These are phyloP conservation scores for Sarocladiaceae sp. DNA, from an alignment of 2,329 filamentous ascomycete genomes.

Conservation along the genomic window DNA sequence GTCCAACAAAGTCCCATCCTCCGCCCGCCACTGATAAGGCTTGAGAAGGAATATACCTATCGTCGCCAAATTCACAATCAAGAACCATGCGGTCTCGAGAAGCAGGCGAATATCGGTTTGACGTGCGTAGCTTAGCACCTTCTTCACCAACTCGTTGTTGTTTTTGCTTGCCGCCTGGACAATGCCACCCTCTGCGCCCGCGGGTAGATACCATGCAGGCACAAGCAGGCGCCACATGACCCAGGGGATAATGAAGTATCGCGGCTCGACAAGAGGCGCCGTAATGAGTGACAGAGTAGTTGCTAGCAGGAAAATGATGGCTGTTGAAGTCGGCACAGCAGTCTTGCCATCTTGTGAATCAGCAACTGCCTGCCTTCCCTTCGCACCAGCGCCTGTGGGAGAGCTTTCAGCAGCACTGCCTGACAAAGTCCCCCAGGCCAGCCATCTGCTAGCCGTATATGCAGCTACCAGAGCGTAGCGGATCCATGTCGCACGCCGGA, in stretches of 20 bases:
- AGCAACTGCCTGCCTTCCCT: not conserved
- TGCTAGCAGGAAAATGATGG: conserved; percentile 58
- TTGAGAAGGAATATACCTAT: conserved; percentile 67
- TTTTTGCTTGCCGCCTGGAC: not conserved
- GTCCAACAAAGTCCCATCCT: conserved; percentile 48
- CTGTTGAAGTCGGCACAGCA: conserved; percentile 42
- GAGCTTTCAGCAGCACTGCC: conserved; percentile 25
- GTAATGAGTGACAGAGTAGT: conserved; percentile 77
- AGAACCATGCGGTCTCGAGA: conserved; percentile 66
- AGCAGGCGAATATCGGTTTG: conserved; percentile 43
- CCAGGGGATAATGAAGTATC: conserved; percentile 96
- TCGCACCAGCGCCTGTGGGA: not conserved
- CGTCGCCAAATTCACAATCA: conserved; percentile 59
- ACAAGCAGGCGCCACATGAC: conserved; percentile 84
- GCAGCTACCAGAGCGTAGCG: conserved; percentile 64
- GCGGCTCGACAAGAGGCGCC: conserved; percentile 87
- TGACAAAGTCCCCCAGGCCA: conserved; percentile 61
- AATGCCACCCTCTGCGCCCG: not conserved
- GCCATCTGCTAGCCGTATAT: conserved; percentile 69
- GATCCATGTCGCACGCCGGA: conserved; percentile 59
- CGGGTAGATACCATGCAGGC: conserved; percentile 41
- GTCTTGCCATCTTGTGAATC: not conserved
- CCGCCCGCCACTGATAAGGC: conserved; percentile 62
- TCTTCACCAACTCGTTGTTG: not conserved
- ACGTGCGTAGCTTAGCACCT: conserved; percentile 11